Conservation (phyloP, 371 early-diverging fungal species). For the Circinella umbellata region DNA sequence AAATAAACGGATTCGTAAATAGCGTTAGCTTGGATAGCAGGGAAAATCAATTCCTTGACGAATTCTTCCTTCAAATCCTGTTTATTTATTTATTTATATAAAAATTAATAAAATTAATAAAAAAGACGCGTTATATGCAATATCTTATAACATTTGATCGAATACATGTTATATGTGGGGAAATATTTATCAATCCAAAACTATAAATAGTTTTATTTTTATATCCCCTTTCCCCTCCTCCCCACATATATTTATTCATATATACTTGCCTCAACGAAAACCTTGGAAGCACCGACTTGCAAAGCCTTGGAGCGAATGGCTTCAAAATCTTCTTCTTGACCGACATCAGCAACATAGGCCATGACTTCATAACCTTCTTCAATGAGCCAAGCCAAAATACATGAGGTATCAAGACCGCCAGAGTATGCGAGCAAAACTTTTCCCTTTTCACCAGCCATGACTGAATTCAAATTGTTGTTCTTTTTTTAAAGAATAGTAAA, state of each 20-base stretch:
- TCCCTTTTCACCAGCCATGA: constrained; percentile 70
- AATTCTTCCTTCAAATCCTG: constrained; percentile 92
- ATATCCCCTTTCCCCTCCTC: no score
- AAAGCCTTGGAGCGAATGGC: constrained; percentile 92
- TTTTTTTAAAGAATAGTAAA: background rate
- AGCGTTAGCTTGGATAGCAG: constrained; percentile 94
- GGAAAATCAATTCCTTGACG: constrained; percentile 91
- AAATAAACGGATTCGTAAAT: constrained; percentile 95
- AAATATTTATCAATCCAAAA: background rate
- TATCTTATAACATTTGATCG: no score
- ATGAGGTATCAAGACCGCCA: constrained; percentile 98
- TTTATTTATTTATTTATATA: background rate
- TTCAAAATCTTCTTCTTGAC: constrained; percentile 98
- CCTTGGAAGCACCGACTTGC: constrained; percentile 90
- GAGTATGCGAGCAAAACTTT: constrained; percentile 96
- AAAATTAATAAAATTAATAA: background rate
- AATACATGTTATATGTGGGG: no score
- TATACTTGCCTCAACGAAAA: constrained; percentile 84
- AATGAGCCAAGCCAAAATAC: constrained; percentile 97
- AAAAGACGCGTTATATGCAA: background rate
- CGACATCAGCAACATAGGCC: constrained; percentile 97
- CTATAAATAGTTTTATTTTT: background rate
- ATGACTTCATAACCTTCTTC: constrained; percentile 97
- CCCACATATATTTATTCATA: background rate
- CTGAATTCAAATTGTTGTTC: background rate